Base-by-base conservation (phyloP, 2,329 filamentous ascomycete species). In the Trichocomaceae sp. region DNA sequence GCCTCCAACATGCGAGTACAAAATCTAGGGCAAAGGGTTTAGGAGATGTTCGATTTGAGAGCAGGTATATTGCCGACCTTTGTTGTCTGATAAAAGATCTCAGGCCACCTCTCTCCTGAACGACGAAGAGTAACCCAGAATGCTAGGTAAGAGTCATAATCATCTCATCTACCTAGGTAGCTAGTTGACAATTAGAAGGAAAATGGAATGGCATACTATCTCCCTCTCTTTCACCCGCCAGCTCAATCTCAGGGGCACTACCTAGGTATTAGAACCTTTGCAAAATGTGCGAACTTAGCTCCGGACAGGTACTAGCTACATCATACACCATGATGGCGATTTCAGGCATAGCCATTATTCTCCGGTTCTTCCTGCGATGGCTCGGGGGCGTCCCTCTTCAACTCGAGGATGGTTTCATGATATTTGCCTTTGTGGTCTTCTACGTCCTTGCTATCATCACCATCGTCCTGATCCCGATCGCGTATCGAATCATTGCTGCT, bases 401-500 rank as follows among this genome's bases (percentile, higher is more conserved):
- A 12, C 26, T 46, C 26, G 58, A 57, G 33, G 58, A 60, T 46
- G 20, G 45, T 5, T 57, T 59, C 15, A 50, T 60, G 15, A 48
- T 48, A 42, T 54, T 52, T 52, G 52, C 58, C 7, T 60, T 41
- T 47, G 61, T 63, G 26, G 62, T 64, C 20, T 67, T 70, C 54
- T 63, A 69, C 8, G 56, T 59, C 31, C 57, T 65, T 50, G 59
- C 58, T 23, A 63, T 63, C 2, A 56, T 71, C 31, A 74, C 72
- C 52, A 63, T 75, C 47, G 59, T 67, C 5, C 61, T 69, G 23
- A 64, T 67, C 2, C 70, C 71, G 1, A 60, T 56, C 5, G 62
- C 72, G 29, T 72, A 66, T 55, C 63, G 61, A 13, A 57, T 72
- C 3, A 64, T 63, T 15, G 62, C 57, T 15, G 60, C 69, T 10